Conservation (phyloP, 31 red algal genomes). For the Asparagopsis taxiformis region DNA sequence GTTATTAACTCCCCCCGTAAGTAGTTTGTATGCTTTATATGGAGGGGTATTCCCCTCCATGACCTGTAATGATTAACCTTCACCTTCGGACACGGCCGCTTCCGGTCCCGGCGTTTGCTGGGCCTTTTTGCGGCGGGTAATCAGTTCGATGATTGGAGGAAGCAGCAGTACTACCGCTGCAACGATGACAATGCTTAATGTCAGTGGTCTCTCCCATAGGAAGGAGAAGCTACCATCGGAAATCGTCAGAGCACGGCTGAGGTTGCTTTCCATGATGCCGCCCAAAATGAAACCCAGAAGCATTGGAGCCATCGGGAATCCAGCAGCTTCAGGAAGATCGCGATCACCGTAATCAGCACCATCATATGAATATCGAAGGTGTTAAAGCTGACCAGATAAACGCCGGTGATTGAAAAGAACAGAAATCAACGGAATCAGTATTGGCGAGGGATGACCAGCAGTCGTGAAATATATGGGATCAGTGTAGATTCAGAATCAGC, state of each 20-base stretch:
- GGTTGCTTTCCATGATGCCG: background rate
- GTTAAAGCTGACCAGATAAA: background rate
- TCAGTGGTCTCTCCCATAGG: too few relatives aligned
- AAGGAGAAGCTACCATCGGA: too few relatives aligned
- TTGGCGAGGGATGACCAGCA: background rate
- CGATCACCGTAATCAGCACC: background rate
- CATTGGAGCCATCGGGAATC: background rate
- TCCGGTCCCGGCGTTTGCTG: too few relatives aligned
- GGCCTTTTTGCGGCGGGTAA: too few relatives aligned
- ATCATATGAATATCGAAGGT: background rate
- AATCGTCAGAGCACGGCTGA: background rate
- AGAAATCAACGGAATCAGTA: background rate
- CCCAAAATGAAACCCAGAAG: conserved; percentile 3
- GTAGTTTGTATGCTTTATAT: too few relatives aligned
- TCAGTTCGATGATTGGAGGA: too few relatives aligned
- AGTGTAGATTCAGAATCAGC: background rate
- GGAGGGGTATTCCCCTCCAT: too few relatives aligned
- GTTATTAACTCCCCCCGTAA: too few relatives aligned
- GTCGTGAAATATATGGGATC: background rate
- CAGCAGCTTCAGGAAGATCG: background rate
- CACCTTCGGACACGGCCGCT: too few relatives aligned
- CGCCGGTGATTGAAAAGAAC: background rate
- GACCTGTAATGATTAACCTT: too few relatives aligned
- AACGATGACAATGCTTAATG: too few relatives aligned
- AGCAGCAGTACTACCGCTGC: too few relatives aligned